Conservation (phyloP, 1,284 basidiomycete genomes). For the Trametes hirsuta region DNA sequence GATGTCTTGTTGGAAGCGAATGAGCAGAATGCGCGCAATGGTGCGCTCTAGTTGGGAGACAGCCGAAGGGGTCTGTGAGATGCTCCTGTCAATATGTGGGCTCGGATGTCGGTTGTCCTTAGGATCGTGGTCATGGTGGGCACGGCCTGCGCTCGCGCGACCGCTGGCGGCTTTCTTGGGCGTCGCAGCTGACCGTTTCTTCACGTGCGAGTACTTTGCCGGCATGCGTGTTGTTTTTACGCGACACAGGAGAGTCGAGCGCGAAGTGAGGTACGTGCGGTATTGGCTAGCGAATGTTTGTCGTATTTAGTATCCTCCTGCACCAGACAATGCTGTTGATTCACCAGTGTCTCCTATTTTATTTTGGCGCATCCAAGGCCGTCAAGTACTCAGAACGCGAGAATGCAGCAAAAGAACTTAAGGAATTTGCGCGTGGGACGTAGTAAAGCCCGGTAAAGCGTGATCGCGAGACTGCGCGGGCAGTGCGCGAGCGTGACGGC, state of each 20-base stretch:
- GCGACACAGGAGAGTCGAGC: no score
- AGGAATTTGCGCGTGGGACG: no score
- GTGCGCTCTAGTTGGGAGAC: constrained; percentile 64
- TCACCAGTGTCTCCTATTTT: no score
- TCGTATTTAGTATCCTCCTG: no score
- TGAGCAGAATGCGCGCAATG: constrained; percentile 62
- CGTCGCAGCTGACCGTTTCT: constrained; percentile 52
- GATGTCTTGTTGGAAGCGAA: constrained; percentile 72
- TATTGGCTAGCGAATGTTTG: no score
- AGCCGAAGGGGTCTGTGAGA: constrained; percentile 55
- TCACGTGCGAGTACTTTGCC: constrained; percentile 72
- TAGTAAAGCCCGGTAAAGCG: no score
- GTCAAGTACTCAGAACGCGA: no score
- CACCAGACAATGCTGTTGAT: no score
- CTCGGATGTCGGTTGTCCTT: constrained; percentile 43
- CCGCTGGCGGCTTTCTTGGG: constrained; percentile 43
- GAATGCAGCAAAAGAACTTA: no score
- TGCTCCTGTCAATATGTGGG: constrained; percentile 53
- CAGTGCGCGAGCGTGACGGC: no score
- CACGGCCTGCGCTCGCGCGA: constrained; percentile 33
- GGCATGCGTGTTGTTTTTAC: constrained; percentile 47
- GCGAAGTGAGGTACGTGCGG: neutral
- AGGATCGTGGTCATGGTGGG: constrained; percentile 37
- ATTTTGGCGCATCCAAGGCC: no score
- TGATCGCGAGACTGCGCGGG: no score